A percentile compares a stretch with the other conserved stretches of the same genome.
phyloP scores from a whole-genome alignment of 805 yeast genomes.

The Sugiyamaella boreocaroliniensis region DNA sequence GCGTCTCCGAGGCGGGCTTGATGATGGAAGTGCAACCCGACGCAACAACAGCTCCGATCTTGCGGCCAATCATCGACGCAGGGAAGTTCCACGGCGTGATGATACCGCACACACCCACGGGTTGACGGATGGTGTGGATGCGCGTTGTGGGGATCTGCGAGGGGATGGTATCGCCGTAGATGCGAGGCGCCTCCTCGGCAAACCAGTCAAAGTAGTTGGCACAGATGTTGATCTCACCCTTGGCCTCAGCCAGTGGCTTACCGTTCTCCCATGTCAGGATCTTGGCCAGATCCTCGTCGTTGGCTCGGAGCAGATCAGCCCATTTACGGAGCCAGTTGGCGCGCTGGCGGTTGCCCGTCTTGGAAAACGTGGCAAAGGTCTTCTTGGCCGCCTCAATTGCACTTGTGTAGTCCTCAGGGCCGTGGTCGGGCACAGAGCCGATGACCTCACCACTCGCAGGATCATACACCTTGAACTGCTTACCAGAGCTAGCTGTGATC shows the following conservation, averaged over 20 bases:
- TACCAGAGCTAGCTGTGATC: slow-evolving; percentile 40
- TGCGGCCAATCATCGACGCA: slow-evolving; percentile 67
- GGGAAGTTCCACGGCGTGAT: slow-evolving; percentile 86
- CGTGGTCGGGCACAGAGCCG: slow-evolving; percentile 51
- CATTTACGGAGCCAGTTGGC: slow-evolving; percentile 46
- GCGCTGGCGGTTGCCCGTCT: slow-evolving; percentile 52
- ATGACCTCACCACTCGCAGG: slow-evolving; percentile 60
- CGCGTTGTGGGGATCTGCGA: slow-evolving; percentile 43
- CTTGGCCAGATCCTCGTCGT: slow-evolving; percentile 59
- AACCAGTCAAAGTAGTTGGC: slow-evolving; percentile 87
- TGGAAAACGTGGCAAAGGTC: slow-evolving; percentile 49
- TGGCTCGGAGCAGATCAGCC: slow-evolving; percentile 47
- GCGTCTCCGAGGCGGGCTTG: slow-evolving; percentile 75
- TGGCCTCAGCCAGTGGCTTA: slow-evolving; percentile 63
- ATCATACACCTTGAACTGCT: slow-evolving; percentile 58
- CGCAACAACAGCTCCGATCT: slow-evolving; percentile 69
- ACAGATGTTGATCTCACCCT: slow-evolving; percentile 59
- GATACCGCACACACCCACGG: slow-evolving; percentile 76
- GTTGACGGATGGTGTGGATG: slow-evolving; percentile 58
- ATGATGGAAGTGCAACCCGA: slow-evolving; percentile 74
- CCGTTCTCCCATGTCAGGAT: slow-evolving; percentile 68
- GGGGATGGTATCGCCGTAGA: slow-evolving; percentile 60
- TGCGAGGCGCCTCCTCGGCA: slow-evolving; percentile 65
- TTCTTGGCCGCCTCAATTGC: slow-evolving; percentile 51
- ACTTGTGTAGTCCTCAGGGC: slow-evolving; percentile 41